phyloP scores from a whole-genome alignment of 805 yeast species.

The Candida loeiensis region DNA sequence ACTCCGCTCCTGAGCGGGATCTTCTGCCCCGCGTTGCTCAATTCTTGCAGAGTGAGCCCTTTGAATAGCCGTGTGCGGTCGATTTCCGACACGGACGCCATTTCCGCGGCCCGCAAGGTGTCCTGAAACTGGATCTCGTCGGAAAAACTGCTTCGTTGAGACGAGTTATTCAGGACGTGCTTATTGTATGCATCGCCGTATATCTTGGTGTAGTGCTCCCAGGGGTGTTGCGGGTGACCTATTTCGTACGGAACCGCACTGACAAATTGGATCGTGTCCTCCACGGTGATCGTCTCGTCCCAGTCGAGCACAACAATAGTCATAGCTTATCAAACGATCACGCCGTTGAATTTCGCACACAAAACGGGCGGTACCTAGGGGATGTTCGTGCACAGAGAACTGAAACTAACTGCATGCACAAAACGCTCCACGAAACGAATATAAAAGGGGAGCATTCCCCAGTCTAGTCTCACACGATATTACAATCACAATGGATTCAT shows the following conservation, averaged over 20 bases:
- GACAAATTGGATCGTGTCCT: constrained; percentile 53
- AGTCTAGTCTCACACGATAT: neutral
- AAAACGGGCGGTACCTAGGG: too few species aligned
- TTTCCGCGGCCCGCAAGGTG: constrained; percentile 45
- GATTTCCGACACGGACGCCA: constrained; percentile 45
- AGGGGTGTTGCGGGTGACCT: neutral
- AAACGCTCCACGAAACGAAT: neutral
- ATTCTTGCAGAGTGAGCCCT: constrained; percentile 31
- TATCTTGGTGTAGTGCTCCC: constrained; percentile 37
- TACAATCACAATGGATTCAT: neutral
- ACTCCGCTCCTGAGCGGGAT: constrained; percentile 42
- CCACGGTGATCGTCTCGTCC: constrained; percentile 61
- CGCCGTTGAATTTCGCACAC: neutral
- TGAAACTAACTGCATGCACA: neutral
- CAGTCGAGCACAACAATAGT: constrained; percentile 39
- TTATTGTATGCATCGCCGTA: constrained; percentile 37
- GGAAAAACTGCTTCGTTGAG: constrained; percentile 19
- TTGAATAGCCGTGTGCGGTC: constrained; percentile 37
- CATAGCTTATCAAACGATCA: neutral
- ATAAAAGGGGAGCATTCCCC: neutral
- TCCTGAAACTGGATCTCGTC: constrained; percentile 40
- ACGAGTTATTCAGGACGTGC: constrained; percentile 22
- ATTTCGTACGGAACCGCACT: constrained; percentile 44
- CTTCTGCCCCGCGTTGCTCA: constrained; percentile 32
- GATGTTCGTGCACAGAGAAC: too few species aligned